These are phyloP conservation scores for Claviceps pusilla DNA, from an alignment of 2,329 filamentous ascomycete species.

Conservation along the genomic window DNA sequence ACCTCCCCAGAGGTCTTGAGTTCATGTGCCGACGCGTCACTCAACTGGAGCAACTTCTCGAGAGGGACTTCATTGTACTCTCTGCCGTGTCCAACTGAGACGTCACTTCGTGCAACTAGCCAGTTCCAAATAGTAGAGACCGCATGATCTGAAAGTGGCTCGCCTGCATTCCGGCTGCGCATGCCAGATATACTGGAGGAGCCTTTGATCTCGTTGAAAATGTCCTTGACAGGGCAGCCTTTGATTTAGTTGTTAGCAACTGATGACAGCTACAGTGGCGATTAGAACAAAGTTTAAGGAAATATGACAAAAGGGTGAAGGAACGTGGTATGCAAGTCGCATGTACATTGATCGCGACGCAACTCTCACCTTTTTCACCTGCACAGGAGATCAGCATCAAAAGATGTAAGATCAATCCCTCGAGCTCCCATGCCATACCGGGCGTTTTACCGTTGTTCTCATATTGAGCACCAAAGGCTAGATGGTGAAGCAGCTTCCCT, in stretches of 20 bases:
- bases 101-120: constrained; percentile 19
- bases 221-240: constrained; percentile 19
- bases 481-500: background rate
- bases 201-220: constrained; percentile 18
- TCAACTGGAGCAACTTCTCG: constrained; percentile 12
- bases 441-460: constrained; percentile 8
- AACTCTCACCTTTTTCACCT: constrained; percentile 23
- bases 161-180: constrained; percentile 4
- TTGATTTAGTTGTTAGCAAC: background rate
- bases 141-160: constrained; percentile 12
- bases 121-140: constrained; percentile 22
- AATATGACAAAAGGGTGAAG: background rate
- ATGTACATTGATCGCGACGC: constrained; percentile 1
- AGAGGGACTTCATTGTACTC: constrained; percentile 26
- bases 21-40: background rate
- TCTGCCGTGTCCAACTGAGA: constrained; percentile 20
- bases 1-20: background rate
- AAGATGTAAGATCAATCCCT: constrained; percentile 22
- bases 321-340: background rate
- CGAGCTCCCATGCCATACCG: constrained; percentile 23
- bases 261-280: background rate
- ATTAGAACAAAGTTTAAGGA: background rate
- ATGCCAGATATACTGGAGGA: constrained; percentile 10
- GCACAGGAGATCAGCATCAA: constrained; percentile 23
- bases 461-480: constrained; percentile 10